phyloP scores from a whole-genome alignment of 768 basidiomycete species.

The Leucocoprinus sp. region DNA sequence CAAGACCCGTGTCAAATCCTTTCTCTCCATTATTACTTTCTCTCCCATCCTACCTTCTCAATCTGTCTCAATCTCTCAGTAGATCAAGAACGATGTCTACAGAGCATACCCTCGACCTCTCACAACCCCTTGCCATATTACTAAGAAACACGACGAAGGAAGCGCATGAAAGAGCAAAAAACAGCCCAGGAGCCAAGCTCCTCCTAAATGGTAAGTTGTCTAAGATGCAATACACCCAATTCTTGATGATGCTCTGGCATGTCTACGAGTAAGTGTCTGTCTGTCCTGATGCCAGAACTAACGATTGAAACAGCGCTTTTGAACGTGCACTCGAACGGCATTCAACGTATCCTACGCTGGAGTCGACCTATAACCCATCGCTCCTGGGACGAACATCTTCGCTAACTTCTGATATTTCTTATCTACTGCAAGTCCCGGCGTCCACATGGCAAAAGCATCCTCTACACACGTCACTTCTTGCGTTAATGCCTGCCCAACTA shows the following conservation, averaged over 20 bases:
- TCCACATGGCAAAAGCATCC: slow-evolving; percentile 50
- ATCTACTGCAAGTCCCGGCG: slow-evolving; percentile 45
- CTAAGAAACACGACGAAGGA: slow-evolving; percentile 38
- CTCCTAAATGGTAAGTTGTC: slow-evolving; percentile 51
- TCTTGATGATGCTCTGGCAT: slow-evolving; percentile 73
- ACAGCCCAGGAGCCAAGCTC: slow-evolving; percentile 47
- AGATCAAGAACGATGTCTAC: slow-evolving; percentile 26
- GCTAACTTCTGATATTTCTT: slow-evolving; percentile 60
- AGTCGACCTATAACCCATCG: slow-evolving; percentile 63
- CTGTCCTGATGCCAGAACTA: not conserved
- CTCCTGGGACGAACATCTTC: slow-evolving; percentile 54
- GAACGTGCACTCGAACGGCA: slow-evolving; percentile 52
- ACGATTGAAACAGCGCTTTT: slow-evolving; percentile 32
- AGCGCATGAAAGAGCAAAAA: slow-evolving; percentile 52
- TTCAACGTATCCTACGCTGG: slow-evolving; percentile 51
- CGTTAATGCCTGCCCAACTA: slow-evolving; percentile 38
- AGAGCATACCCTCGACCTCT: slow-evolving; percentile 26
- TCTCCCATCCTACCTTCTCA: slow-evolving; percentile 12
- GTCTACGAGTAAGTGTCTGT: slow-evolving; percentile 55
- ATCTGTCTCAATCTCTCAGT: slow-evolving; percentile 4
- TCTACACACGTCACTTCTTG: slow-evolving; percentile 36
- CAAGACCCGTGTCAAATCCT: not conserved
- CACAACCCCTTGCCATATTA: slow-evolving; percentile 37
- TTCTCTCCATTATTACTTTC: not conserved
- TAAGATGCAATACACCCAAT: slow-evolving; percentile 58